Evolutionary conservation across 2,329 filamentous ascomycete genomes (phyloP), one percentile per base, ranked within the genome.

Genomic region (Gaeumannomyces sp.): DNA sequence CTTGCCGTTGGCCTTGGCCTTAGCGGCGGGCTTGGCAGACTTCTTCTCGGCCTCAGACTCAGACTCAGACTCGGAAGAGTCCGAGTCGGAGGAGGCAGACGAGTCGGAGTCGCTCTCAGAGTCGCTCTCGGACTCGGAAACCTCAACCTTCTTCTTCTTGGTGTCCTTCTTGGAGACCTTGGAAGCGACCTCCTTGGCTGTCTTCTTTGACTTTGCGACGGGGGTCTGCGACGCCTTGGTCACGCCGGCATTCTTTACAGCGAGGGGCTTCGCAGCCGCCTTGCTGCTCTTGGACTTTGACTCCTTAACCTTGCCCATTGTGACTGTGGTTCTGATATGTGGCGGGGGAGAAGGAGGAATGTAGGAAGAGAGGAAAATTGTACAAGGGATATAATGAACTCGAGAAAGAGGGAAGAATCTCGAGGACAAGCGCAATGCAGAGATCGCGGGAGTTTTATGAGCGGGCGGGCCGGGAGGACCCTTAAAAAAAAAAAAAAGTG

Each of bases 241-340:
- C 72, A 91, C 82, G 69, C 85, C 84, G 70, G 82, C 87, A 71
- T 82, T 83, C 82, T 91, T 91, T 77, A 88, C 86, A 70, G 78
- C 74, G 72, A 79, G 76, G 71, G 81, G 73, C 67, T 79, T 74
- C 73, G 83, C 81, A 72, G 79, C 76, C 70, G 77, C 73, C 71
- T 73, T 75, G 73, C 73, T 75, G 73, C 73, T 73, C 77, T 85
- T 85, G 72, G 74, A 73, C 78, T 85, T 85, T 76, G 80, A 79
- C 74, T 88, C 83, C 80, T 89, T 90, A 64, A 81, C 78, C 79
- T 89, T 89, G 76, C 81, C 86, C 87, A 89, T 90, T 76, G 70
- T 81, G 75, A 77, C 66, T 57, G 60, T 59, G 58, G 65, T 60
- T 64, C 8, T 38, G 33, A 19, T 38, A 38, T 28, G 62, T 67